A percentile compares a stretch with the other conserved stretches of the same genome.
Evolutionary conservation across 306 rosid genomes (phyloP).

Genomic region (Luffa acutangula): DNA sequence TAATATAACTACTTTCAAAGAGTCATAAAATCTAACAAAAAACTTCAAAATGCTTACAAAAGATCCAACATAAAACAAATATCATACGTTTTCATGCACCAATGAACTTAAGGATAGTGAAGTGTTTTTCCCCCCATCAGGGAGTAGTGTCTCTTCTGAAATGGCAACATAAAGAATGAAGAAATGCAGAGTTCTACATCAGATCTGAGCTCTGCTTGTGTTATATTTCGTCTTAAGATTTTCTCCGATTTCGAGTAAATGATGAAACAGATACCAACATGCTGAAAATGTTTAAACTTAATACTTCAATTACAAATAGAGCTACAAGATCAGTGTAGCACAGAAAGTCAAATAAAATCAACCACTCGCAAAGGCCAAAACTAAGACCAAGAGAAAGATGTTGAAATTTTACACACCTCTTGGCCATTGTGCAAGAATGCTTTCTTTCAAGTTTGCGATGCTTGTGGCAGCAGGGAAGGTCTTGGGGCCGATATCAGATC

Average conservation of each 20-base stretch:
- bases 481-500: slow-evolving; percentile 81
- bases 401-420: slow-evolving; percentile 35
- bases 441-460: slow-evolving; percentile 67
- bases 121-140: background rate
- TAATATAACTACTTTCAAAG: background rate
- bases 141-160: background rate
- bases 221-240: background rate
- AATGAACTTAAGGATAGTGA: background rate
- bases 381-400: background rate
- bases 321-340: background rate
- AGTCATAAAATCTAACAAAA: background rate
- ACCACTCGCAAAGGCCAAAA: background rate
- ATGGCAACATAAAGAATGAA: background rate
- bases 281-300: background rate
- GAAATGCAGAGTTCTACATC: background rate
- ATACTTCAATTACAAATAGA: background rate
- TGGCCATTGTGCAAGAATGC: slow-evolving; percentile 83
- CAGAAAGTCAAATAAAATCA: background rate
- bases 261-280: background rate
- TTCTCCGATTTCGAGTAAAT: background rate
- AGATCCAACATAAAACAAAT: background rate
- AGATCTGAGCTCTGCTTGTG: background rate
- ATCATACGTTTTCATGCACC: background rate
- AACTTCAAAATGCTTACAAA: background rate
- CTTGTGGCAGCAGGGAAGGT: slow-evolving; percentile 66